Base-by-base conservation (phyloP, 345 rosid species). In the Limnanthes douglasii region DNA sequence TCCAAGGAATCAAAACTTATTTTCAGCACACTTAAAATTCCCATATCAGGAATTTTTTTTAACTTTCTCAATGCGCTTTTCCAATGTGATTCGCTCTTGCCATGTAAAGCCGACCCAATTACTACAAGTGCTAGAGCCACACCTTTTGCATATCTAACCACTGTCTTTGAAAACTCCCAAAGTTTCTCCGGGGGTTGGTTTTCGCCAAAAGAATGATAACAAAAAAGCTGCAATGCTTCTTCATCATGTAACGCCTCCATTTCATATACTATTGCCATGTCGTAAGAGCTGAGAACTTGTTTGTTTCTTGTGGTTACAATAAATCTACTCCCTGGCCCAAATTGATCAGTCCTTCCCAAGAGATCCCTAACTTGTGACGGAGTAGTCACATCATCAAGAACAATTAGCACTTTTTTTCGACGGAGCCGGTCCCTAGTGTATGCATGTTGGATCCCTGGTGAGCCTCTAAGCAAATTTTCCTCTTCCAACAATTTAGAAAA, bases 121-220 rank as follows among this genome's bases (percentile, higher is more conserved):
- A 51, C 45, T 34, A 37, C 43, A 9, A 62, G 42, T n/a, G 60
- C 56, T 12, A 62, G 12, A 4, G 55, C 62, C 11, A 50, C 7
- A 0, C 68, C 63, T 3, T 32, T 1, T 11, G 40, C 56, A 40
- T 45, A 36, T n/a, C 7, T 3, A 2, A 41, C 27, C 7, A 46
- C 34, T 1, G 2, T 16, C 1, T 29, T 24, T 3, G 58, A 19
- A 3, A 51, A 11, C 14, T 31, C 19, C 9, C 5, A 8, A 11
- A 4, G 32, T 12, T 17, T 18, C 6, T 3, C 10, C 1, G 7
- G 1, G 2, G 50, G 62, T 11, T 30, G 31, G 5, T 25, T 9
- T 8, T 8, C n/a, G 3, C 4, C n/a, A 5, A 44, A 45, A 5
- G 46, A 40, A 18, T 20, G 2, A 1, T 6, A 8, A 33, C 20